Percentiles rank a stretch among this genome's conserved stretches.
phyloP scores from a whole-genome alignment of 257 asterid species.

The Capsicum baccatum region DNA sequence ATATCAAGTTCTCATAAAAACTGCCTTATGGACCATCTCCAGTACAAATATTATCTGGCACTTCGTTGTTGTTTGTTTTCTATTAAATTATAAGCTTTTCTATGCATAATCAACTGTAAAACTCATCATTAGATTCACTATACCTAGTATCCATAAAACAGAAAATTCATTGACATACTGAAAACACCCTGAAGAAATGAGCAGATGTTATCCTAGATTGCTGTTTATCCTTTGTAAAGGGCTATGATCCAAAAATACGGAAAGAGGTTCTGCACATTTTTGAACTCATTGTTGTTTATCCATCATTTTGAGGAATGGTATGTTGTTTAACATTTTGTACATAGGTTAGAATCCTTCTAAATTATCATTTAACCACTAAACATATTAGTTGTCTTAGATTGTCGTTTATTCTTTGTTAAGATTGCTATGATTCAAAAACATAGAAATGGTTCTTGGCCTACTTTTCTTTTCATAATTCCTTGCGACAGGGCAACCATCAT shows the following conservation, averaged over 20 bases:
- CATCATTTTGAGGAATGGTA: not conserved
- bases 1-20: no score
- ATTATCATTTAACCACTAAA: not conserved
- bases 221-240: not conserved
- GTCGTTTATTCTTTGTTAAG: not conserved
- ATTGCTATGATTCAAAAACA: not conserved
- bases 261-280: not conserved
- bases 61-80: no score
- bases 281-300: not conserved
- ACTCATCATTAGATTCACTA: no score
- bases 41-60: no score
- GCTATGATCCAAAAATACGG: not conserved
- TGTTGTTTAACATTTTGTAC: not conserved
- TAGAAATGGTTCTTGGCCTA: conserved; percentile 8
- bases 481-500: not conserved
- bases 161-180: not conserved
- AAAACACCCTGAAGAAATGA: not conserved
- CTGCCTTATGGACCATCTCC: no score
- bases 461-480: not conserved
- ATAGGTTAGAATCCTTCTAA: not conserved
- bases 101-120: no score
- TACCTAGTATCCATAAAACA: no score
- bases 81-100: no score
- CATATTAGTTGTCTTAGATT: not conserved
- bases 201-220: not conserved